Conservation (phyloP, 352 stramenopile species). For the Globisporangium nodosum region DNA sequence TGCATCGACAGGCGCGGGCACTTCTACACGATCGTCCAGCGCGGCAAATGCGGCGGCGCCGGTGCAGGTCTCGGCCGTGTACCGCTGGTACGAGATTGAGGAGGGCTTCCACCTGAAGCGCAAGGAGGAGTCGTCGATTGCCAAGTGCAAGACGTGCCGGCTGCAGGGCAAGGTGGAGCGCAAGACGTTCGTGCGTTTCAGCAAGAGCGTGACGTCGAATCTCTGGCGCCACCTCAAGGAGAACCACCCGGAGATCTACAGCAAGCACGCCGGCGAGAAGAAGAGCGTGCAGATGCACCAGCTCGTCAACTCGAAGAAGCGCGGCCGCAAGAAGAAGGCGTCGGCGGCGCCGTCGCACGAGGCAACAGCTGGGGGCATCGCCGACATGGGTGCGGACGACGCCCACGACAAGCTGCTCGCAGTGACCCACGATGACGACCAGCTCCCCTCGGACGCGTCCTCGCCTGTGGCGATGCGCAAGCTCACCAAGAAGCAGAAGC, state of each 20-base stretch:
- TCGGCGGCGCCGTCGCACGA: background rate
- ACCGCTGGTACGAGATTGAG: slow-evolving; percentile 78
- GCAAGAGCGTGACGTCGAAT: slow-evolving; percentile 83
- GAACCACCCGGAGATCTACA: slow-evolving; percentile 74
- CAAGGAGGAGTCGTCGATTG: slow-evolving; percentile 68
- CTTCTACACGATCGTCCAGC: too few relatives aligned
- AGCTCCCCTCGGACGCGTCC: slow-evolving; percentile 5
- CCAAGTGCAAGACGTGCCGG: slow-evolving; percentile 54
- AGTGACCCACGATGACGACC: slow-evolving; percentile 7
- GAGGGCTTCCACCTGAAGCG: slow-evolving; percentile 51
- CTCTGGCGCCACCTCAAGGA: slow-evolving; percentile 78
- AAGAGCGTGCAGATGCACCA: slow-evolving; percentile 75
- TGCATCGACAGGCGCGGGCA: too few relatives aligned
- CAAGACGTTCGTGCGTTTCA: slow-evolving; percentile 69
- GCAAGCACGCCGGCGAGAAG: slow-evolving; percentile 66
- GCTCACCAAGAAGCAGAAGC: slow-evolving; percentile 32
- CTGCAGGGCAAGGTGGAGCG: slow-evolving; percentile 55
- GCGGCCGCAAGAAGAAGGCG: slow-evolving; percentile 54
- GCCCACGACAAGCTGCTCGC: slow-evolving; percentile 20
- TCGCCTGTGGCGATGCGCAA: slow-evolving; percentile 6
- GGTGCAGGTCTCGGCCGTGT: slow-evolving; percentile 48
- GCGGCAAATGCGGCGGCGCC: too few relatives aligned
- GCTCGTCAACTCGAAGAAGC: slow-evolving; percentile 41
- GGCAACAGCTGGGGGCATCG: background rate
- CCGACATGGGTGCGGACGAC: slow-evolving; percentile 4